These are phyloP conservation scores for Decorospora gaudefroyi DNA, from an alignment of 2,329 filamentous ascomycete species.

Conservation along the genomic window DNA sequence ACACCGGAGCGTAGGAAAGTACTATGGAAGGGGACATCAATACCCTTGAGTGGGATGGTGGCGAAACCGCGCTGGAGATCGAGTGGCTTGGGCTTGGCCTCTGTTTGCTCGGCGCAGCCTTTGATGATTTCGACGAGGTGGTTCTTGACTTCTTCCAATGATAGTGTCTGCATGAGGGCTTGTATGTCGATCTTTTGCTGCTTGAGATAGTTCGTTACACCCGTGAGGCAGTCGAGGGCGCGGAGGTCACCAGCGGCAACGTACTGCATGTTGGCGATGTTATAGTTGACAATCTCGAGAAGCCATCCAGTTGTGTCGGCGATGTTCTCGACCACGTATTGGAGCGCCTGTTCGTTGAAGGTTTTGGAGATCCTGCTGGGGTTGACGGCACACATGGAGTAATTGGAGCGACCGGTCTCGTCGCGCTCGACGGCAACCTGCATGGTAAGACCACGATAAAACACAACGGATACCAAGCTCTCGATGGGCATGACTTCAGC, in stretches of 20 bases:
- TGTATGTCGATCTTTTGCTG: slow-evolving; percentile 97
- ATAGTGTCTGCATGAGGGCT: slow-evolving; percentile 81
- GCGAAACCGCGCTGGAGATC: slow-evolving; percentile 94
- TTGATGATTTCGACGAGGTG: slow-evolving; percentile 90
- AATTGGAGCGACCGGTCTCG: slow-evolving; percentile 89
- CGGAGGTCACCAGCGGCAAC: slow-evolving; percentile 69
- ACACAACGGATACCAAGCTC: slow-evolving; percentile 95
- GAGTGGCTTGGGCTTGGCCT: slow-evolving; percentile 84
- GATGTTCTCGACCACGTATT: slow-evolving; percentile 96
- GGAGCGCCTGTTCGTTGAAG: slow-evolving; percentile 95
- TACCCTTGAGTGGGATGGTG: slow-evolving; percentile 94
- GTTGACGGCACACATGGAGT: slow-evolving; percentile 99
- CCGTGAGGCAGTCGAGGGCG: slow-evolving; percentile 68
- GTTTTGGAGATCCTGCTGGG: slow-evolving; percentile 97
- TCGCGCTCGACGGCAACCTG: slow-evolving; percentile 98
- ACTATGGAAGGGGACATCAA: slow-evolving; percentile 98
- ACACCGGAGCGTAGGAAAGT: slow-evolving; percentile 97
- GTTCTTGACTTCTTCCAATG: slow-evolving; percentile 86
- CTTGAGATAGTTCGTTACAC: slow-evolving; percentile 94
- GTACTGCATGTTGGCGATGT: slow-evolving; percentile 72
- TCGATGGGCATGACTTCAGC: slow-evolving; percentile 99
- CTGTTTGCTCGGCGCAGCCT: slow-evolving; percentile 82
- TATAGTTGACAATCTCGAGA: slow-evolving; percentile 97
- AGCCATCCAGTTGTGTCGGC: slow-evolving; percentile 93
- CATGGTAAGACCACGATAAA: slow-evolving; percentile 99